Conservation (phyloP, 2,329 filamentous ascomycete species). For the Aspergillus melleus region DNA sequence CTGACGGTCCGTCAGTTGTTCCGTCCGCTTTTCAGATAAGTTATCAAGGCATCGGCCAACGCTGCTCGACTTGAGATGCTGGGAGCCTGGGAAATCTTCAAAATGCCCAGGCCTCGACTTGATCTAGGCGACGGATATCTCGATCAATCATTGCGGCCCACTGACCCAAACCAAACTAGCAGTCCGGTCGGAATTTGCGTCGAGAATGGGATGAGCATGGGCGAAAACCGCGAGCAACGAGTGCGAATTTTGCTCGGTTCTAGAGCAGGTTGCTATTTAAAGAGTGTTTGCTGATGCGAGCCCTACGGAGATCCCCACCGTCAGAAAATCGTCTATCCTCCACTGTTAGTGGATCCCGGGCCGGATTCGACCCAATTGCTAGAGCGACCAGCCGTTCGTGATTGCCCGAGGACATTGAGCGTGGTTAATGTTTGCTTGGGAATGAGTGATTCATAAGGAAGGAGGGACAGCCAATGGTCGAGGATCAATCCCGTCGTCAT, state of each 20-base stretch:
- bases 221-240: too few species aligned
- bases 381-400: neutral
- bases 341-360: neutral
- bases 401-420: neutral
- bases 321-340: neutral
- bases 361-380: neutral
- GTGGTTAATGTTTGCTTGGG: neutral
- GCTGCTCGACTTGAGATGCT: too few species aligned
- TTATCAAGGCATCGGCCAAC: neutral
- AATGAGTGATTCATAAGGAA: neutral
- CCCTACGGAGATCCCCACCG: neutral
- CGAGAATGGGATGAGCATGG: too few species aligned
- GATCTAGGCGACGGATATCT: neutral
- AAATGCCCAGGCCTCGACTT: too few species aligned
- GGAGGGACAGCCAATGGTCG: neutral
- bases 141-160: neutral
- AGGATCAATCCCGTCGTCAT: neutral
- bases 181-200: neutral
- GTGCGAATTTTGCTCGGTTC: too few species aligned
- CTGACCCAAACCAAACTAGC: neutral
- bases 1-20: slow-evolving; percentile 6
- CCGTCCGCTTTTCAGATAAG: neutral
- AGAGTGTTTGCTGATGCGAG: neutral
- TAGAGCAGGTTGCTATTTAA: neutral
- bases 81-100: too few species aligned